Evolutionary conservation across 768 basidiomycete genomes (phyloP), one percentile per base, ranked within the genome.

Genomic region (Exsudoporus frostii): DNA sequence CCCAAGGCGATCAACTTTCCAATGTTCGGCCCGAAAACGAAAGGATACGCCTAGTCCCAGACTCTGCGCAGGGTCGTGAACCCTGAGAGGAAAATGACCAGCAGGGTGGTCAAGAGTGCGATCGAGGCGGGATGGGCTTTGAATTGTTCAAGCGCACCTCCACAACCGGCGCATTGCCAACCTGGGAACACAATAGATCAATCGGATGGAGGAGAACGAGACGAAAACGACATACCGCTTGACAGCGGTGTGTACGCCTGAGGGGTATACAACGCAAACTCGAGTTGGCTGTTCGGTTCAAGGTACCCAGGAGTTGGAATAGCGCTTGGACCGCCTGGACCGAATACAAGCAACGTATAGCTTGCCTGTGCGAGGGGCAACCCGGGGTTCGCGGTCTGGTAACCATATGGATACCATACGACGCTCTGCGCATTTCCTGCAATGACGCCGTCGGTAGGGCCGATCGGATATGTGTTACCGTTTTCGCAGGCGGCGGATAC

Each of bases 401-500:
- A 85, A 46, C 74, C 74, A 61, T 76, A 87, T 4, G 80, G 77
- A 60, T 83, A 79, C 86, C 86, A 88, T 1, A 76, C 72, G 14
- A 80, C 72, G 48, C 68, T 69, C 41, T 80, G 82, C 0, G 79
- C 74, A 10, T 72, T 68, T 0, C 83, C 86, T 0, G 78, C 66
- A 13, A 85, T 74, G 55, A 78, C 67, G 27, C 81, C 79, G 56
- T 80, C 61, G 13, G 81, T 74, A 2, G 83, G 80, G 0, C 84
- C 85, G 8, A 88, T 75, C 1, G 83, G 79, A 62, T 85, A 88
- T 19, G 85, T 86, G 67, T 82, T 79, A 5, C 84, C 83, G 62
- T 87, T 88, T 14, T 79, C 77, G 62, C 84, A 85, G 47, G 80
- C 76, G 41, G 87, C 86, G 44, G 80, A 77, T 44, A 88, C 72